Percentiles rank a stretch among this genome's conserved stretches.
phyloP scores from a whole-genome alignment of 2,329 filamentous ascomycete genomes.

The Pyrenochaeta sp. region DNA sequence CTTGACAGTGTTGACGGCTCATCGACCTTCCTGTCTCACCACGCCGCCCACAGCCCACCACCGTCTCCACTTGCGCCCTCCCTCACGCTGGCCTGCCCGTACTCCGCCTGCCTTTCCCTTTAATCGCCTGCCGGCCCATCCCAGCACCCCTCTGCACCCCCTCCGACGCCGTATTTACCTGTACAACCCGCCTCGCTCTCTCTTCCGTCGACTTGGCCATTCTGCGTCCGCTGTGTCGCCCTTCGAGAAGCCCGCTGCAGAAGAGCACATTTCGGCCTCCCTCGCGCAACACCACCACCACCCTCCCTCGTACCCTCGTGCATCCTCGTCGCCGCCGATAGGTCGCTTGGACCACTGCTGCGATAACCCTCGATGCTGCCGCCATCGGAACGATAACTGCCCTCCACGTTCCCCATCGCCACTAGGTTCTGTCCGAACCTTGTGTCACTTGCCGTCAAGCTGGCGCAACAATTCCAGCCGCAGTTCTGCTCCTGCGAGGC shows the following conservation, averaged over 20 bases:
- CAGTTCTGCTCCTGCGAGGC: constrained; percentile 46
- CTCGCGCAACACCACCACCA: constrained; percentile 7
- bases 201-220: not conserved
- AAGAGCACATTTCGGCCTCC: constrained; percentile 17
- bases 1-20: constrained; percentile 25
- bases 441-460: constrained; percentile 45
- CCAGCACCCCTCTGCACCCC: constrained; percentile 10
- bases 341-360: constrained; percentile 7
- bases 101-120: not conserved
- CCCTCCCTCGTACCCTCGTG: not conserved
- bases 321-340: constrained; percentile 13
- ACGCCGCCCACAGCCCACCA: constrained; percentile 18
- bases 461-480: constrained; percentile 47
- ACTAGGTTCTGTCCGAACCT: constrained; percentile 46
- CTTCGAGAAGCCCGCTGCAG: constrained; percentile 43
- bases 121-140: constrained; percentile 5
- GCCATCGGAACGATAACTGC: constrained; percentile 27
- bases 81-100: not conserved
- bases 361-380: constrained; percentile 40
- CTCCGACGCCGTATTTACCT: constrained; percentile 9
- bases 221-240: constrained; percentile 30
- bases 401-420: constrained; percentile 30
- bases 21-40: constrained; percentile 31
- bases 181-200: constrained; percentile 6
- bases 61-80: not conserved